These are phyloP conservation scores for Spergularia azorica DNA, from an alignment of 179 eudicot species.

Conservation along the genomic window DNA sequence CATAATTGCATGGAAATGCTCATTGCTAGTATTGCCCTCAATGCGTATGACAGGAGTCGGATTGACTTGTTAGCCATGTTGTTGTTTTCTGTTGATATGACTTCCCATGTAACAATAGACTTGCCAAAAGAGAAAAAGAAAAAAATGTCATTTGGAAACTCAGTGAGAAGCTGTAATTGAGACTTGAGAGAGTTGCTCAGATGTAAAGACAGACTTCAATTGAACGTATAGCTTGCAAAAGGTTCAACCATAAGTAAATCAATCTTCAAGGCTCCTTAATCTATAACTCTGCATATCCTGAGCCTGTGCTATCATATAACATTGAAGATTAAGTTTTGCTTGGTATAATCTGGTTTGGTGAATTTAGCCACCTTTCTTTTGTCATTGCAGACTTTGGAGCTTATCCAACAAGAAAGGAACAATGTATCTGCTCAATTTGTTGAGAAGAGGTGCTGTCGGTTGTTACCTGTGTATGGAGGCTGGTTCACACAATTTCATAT, in stretches of 20 bases:
- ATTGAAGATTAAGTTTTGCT: background rate
- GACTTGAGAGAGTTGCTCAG: background rate
- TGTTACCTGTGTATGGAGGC: background rate
- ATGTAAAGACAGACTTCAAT: background rate
- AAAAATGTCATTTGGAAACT: too few species aligned
- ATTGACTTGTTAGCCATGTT: too few species aligned
- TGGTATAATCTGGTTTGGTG: background rate
- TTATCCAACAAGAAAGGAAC: conserved; percentile 68
- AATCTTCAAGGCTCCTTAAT: background rate
- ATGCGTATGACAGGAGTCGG: background rate
- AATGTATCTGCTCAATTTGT: conserved; percentile 51
- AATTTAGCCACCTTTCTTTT: background rate
- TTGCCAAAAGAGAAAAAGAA: background rate
- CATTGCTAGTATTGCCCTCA: background rate
- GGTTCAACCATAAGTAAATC: background rate
- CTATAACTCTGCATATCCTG: background rate
- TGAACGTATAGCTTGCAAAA: background rate
- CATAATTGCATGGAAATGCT: background rate
- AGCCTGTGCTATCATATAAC: background rate
- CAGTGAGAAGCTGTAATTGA: too few species aligned
- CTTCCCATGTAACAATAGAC: background rate
- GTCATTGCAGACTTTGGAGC: conserved; percentile 65
- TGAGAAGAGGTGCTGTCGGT: conserved; percentile 62
- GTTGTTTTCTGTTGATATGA: background rate
- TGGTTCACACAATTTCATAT: background rate